Percentiles rank a stretch among this genome's conserved stretches.
These are phyloP conservation scores for Penicillium sp. DNA, from an alignment of 2,329 filamentous ascomycete species.

Conservation along the genomic window DNA sequence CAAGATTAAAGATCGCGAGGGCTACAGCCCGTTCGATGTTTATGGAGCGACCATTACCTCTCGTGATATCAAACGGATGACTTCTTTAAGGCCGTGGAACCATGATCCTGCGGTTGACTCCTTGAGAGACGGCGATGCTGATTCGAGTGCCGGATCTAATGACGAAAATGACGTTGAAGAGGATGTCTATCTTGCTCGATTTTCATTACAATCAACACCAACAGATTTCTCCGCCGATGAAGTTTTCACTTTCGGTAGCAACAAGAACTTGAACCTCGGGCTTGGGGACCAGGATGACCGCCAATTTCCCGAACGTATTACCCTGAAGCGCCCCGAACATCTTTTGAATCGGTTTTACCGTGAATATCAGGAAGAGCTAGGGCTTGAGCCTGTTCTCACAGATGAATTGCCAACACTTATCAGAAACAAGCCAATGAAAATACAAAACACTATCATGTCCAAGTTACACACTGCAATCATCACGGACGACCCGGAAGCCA, in stretches of 20 bases:
- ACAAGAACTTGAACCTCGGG: slow-evolving; percentile 89
- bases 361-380: slow-evolving; percentile 57
- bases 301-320: slow-evolving; percentile 84
- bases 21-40: slow-evolving; percentile 90
- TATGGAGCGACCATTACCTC: slow-evolving; percentile 84
- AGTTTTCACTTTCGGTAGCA: slow-evolving; percentile 91
- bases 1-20: slow-evolving; percentile 94
- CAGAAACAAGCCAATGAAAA: slow-evolving; percentile 68
- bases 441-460: slow-evolving; percentile 81
- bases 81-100: slow-evolving; percentile 38
- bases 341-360: slow-evolving; percentile 72
- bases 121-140: slow-evolving; percentile 40
- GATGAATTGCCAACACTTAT: slow-evolving; percentile 71
- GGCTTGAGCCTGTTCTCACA: slow-evolving; percentile 37
- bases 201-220: slow-evolving; percentile 29
- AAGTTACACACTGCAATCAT: slow-evolving; percentile 90
- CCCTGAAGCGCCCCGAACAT: slow-evolving; percentile 72
- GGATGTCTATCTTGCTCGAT: slow-evolving; percentile 34
- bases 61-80: slow-evolving; percentile 58
- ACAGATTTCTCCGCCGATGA: slow-evolving; percentile 69
- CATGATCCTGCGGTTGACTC: slow-evolving; percentile 46
- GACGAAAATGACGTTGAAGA: slow-evolving; percentile 52
- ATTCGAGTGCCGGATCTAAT: slow-evolving; percentile 29
- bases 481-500: slow-evolving; percentile 82
- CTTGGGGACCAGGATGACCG: slow-evolving; percentile 95